Evolutionary conservation across 1,284 basidiomycete genomes (phyloP), one percentile per base, ranked within the genome.

Genomic region (Cutaneotrichosporon sp.): DNA sequence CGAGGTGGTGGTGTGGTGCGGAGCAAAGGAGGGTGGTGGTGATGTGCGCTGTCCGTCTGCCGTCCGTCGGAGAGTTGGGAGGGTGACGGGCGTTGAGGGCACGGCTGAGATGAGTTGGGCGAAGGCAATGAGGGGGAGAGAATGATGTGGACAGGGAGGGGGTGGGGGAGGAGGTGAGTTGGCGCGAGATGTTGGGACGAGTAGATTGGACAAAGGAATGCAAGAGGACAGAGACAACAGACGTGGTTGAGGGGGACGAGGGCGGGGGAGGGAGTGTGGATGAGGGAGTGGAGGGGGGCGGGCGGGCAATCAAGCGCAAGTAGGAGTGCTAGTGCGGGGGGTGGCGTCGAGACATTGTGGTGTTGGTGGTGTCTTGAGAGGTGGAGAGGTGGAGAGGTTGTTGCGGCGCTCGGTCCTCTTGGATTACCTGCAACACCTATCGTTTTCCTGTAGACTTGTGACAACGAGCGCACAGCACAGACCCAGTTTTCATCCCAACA

Each of bases 11-110:
- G 8, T 2, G 3, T 11, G n/a, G 27, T 50, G 27, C 25, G 27
- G 47, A 27, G 18, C 47, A 50, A 50, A 50, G 27, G 47, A 50
- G 27, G 47, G 47, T 50, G 47, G 47, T 50, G 27, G 25, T 27
- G 25, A 27, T 25, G 18, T 16, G 46, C 13, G 47, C 27, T 50
- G 27, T 42, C 38, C 18, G 38, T n/a, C 7, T 42, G 18, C 18
- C 38, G 38, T 3, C 18, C 38, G 38, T 3, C n/a, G 38, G 38
- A 42, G 38, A 42, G 38, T 16, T 5, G 13, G 14, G 36, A n/a
- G n/a, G n/a, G n/a, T n/a, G 36, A 38, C 18, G 14, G 36, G 13
- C 36, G 36, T 38, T 38, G 36, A 38, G 36, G 6, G 36, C 36
- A 38, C 36, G 36, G 14, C 36, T 38, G 36, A 5, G 9, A 38